Percentiles rank a stretch among this genome's conserved stretches.
These are phyloP conservation scores for Venturia asperata DNA, from an alignment of 2,329 filamentous ascomycete species.

Conservation along the genomic window DNA sequence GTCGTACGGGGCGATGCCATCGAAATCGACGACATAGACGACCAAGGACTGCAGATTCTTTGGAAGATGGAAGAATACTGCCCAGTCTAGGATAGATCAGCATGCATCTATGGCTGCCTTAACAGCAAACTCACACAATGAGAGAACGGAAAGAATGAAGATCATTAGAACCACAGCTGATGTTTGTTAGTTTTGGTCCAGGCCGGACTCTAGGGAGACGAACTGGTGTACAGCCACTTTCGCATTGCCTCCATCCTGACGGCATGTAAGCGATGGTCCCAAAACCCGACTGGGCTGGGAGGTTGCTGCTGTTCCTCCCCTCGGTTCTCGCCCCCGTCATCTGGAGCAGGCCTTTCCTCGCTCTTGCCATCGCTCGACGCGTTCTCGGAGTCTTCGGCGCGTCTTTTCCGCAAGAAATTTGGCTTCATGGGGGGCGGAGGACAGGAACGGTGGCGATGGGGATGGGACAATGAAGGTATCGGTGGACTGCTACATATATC, in stretches of 20 bases:
- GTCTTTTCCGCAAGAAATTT: background rate
- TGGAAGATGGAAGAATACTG: conserved; percentile 46
- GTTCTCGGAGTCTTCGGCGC: conserved; percentile 1
- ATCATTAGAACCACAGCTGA: conserved; percentile 45
- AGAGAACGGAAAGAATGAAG: conserved; percentile 51
- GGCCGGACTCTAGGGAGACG: background rate
- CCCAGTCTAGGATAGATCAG: conserved; percentile 42
- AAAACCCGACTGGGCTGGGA: conserved; percentile 40
- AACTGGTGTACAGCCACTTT: conserved; percentile 37
- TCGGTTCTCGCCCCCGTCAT: conserved; percentile 11
- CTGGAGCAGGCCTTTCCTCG: background rate
- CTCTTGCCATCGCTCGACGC: conserved; percentile 8
- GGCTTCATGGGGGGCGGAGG: background rate
- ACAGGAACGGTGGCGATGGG: background rate
- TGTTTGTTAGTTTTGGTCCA: background rate
- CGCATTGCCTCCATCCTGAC: conserved; percentile 35
- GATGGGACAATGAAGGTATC: too few species aligned
- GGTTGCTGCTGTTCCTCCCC: conserved; percentile 16
- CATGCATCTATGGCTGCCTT: background rate
- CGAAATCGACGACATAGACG: conserved; percentile 58
- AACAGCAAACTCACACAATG: conserved; percentile 37
- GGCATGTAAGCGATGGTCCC: conserved; percentile 35
- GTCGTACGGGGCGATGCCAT: conserved; percentile 49
- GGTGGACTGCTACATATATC: background rate
- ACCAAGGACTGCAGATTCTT: conserved; percentile 43